These are phyloP conservation scores for Metschnikowia cubensis DNA, from an alignment of 805 yeast species.

Conservation along the genomic window DNA sequence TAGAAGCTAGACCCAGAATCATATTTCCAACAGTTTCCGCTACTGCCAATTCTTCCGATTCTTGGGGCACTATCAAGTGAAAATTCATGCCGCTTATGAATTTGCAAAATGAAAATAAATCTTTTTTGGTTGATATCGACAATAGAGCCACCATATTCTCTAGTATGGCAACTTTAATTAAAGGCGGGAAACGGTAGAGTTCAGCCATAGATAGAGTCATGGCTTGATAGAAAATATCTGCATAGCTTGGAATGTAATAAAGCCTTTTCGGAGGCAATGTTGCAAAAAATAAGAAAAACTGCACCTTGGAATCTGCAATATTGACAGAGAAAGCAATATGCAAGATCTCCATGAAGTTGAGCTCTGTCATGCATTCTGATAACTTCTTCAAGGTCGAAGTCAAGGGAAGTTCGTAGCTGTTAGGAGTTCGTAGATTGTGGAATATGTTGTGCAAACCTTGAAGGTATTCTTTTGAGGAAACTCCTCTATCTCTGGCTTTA, in stretches of 20 bases:
- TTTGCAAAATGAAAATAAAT: not conserved
- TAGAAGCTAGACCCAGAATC: not conserved
- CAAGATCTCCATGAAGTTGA: not conserved
- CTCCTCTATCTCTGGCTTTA: not conserved
- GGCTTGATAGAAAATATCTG: not conserved
- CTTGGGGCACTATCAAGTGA: not conserved
- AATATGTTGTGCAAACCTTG: not conserved
- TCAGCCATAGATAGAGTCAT: not conserved
- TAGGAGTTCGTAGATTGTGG: not conserved
- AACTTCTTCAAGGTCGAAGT: not conserved
- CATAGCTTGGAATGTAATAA: not conserved
- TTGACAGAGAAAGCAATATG: not conserved
- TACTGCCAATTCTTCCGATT: not conserved
- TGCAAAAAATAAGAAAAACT: not conserved
- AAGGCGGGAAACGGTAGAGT: not conserved
- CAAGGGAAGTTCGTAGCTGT: not conserved
- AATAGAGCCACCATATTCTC: not conserved
- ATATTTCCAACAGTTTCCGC: not conserved
- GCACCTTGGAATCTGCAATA: not conserved
- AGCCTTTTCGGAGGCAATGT: not conserved
- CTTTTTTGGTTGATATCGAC: not conserved
- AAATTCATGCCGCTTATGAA: not conserved
- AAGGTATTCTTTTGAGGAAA: not conserved
- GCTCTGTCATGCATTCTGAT: not conserved
- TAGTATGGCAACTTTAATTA: conserved; percentile 1